phyloP scores from a whole-genome alignment of 1,139 yeast genomes.

The Debaryomyces nepalensis region DNA sequence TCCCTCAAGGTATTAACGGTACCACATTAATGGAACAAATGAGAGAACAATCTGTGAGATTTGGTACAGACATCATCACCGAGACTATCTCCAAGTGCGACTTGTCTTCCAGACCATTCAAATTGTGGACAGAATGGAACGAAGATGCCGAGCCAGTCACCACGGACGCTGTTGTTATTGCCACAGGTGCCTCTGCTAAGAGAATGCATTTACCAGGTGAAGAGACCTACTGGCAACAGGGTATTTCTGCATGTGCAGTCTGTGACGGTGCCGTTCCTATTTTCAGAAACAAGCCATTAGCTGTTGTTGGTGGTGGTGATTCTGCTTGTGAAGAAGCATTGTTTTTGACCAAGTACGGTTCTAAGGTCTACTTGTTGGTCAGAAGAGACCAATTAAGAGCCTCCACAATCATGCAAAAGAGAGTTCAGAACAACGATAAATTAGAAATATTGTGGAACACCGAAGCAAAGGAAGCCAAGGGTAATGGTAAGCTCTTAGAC shows the following conservation, averaged over 20 bases:
- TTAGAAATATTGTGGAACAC: slow-evolving; percentile 89
- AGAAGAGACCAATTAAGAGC: slow-evolving; percentile 96
- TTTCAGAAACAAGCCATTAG: slow-evolving; percentile 95
- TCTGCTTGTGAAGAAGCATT: slow-evolving; percentile 99
- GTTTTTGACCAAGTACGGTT: slow-evolving; percentile 94
- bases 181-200: slow-evolving; percentile 98
- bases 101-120: slow-evolving; percentile 83
- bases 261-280: slow-evolving; percentile 99
- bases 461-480: slow-evolving; percentile 85
- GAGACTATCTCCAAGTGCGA: slow-evolving; percentile 95
- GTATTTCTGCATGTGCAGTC: slow-evolving; percentile 98
- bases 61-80: slow-evolving; percentile 92
- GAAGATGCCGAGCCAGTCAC: slow-evolving; percentile 89
- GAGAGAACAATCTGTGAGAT: slow-evolving; percentile 83
- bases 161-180: slow-evolving; percentile 88
- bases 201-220: slow-evolving; percentile 95
- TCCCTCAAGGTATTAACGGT: slow-evolving; percentile 94
- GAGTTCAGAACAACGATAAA: slow-evolving; percentile 82
- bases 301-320: slow-evolving; percentile 98
- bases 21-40: slow-evolving; percentile 87
- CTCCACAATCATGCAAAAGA: slow-evolving; percentile 93
- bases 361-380: slow-evolving; percentile 89
- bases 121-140: slow-evolving; percentile 94
- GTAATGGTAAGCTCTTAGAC: slow-evolving; percentile 80
- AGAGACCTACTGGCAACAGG: slow-evolving; percentile 97